phyloP scores from a whole-genome alignment of 495 filamentous ascomycete species.

The Penicillium salamii region DNA sequence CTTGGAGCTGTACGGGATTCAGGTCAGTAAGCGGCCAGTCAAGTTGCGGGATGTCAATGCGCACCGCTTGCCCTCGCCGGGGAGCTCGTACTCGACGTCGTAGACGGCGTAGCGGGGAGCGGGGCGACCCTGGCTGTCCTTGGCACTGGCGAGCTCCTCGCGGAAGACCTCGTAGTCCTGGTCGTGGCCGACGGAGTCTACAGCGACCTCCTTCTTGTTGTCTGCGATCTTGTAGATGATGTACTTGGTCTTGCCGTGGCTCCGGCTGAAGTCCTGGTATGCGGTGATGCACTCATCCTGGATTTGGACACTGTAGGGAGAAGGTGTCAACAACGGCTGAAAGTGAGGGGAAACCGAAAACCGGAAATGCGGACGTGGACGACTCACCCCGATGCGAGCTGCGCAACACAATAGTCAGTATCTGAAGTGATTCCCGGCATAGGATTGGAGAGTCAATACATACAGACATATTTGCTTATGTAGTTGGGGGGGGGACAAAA shows the following conservation, averaged over 20 bases:
- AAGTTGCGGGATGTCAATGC: conserved; percentile 9
- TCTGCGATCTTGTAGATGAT: conserved; percentile 97
- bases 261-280: conserved; percentile 91
- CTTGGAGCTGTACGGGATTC: conserved; percentile 71
- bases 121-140: conserved; percentile 60
- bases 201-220: conserved; percentile 84
- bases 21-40: conserved; percentile 12
- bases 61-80: conserved; percentile 81
- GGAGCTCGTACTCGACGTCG: conserved; percentile 82
- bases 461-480: conserved; percentile 41
- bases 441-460: conserved; percentile 13
- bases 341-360: conserved; percentile 9
- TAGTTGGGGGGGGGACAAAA: conserved; percentile 22
- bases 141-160: conserved; percentile 69
- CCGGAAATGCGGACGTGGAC: conserved; percentile 11
- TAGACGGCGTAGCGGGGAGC: conserved; percentile 88
- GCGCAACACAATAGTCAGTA: conserved; percentile 18
- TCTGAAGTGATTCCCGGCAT: neutral
- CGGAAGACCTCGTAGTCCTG: conserved; percentile 76
- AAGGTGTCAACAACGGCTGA: conserved; percentile 22
- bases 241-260: conserved; percentile 78
- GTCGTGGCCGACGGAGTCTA: conserved; percentile 68
- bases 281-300: conserved; percentile 71
- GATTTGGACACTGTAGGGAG: conserved; percentile 65
- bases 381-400: conserved; percentile 49